phyloP scores from a whole-genome alignment of 2,329 filamentous ascomycete species.

The Endocalyx cinctus region DNA sequence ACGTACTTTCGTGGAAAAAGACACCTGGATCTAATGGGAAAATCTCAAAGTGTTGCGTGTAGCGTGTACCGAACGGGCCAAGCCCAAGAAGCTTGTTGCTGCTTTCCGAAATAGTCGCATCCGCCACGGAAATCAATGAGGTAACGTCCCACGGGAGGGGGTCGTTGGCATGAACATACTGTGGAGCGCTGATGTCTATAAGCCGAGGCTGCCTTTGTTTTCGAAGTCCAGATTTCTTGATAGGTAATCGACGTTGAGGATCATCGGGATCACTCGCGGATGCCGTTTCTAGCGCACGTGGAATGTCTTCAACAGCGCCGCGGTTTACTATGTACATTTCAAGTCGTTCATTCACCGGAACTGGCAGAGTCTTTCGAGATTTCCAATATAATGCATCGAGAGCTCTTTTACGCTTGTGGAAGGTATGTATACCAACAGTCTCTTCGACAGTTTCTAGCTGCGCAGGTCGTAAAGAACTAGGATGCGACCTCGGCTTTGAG shows the following conservation, averaged over 20 bases:
- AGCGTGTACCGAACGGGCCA: slow-evolving; percentile 56
- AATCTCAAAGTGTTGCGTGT: slow-evolving; percentile 58
- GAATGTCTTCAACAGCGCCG: slow-evolving; percentile 24
- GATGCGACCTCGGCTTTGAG: slow-evolving; percentile 7
- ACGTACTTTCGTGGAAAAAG: slow-evolving; percentile 56
- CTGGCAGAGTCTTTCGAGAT: slow-evolving; percentile 24
- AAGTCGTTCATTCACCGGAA: slow-evolving; percentile 27
- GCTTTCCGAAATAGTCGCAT: slow-evolving; percentile 13
- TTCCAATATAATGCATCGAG: slow-evolving; percentile 52
- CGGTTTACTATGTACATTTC: too few species aligned
- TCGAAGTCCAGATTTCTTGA: slow-evolving; percentile 23
- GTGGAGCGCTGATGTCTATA: slow-evolving; percentile 47
- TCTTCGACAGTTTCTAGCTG: slow-evolving; percentile 49
- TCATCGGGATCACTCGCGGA: not conserved
- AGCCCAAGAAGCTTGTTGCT: slow-evolving; percentile 45
- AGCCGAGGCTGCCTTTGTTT: slow-evolving; percentile 40
- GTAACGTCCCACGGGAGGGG: slow-evolving; percentile 35
- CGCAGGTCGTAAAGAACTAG: slow-evolving; percentile 38
- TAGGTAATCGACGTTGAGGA: not conserved
- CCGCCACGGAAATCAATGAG: slow-evolving; percentile 11
- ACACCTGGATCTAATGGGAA: slow-evolving; percentile 52
- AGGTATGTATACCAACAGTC: slow-evolving; percentile 32
- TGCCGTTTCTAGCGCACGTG: slow-evolving; percentile 13
- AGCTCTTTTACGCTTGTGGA: slow-evolving; percentile 47
- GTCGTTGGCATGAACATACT: slow-evolving; percentile 50